Evolutionary conservation across 495 filamentous ascomycete species (phyloP).

Genomic region (Tuber calosporum): DNA sequence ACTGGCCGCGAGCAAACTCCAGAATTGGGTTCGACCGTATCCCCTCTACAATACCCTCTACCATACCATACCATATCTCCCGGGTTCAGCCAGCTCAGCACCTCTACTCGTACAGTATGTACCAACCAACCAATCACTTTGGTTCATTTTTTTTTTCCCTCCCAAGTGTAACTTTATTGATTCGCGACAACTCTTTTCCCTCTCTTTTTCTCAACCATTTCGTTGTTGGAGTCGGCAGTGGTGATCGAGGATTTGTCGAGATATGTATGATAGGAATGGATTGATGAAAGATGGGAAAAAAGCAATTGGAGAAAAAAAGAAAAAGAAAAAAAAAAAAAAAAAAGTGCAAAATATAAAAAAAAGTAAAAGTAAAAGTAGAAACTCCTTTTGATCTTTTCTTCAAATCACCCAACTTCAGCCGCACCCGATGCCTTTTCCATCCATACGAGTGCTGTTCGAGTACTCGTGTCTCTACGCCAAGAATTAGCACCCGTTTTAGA

Average conservation of each 20-base stretch:
- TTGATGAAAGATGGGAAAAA: too few relatives aligned
- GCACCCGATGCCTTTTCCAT: background rate
- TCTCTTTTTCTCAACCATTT: background rate
- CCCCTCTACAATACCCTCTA: background rate
- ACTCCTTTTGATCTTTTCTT: background rate
- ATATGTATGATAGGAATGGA: too few relatives aligned
- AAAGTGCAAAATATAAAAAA: background rate
- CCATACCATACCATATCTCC: background rate
- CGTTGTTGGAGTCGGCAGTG: too few relatives aligned
- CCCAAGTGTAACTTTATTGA: background rate
- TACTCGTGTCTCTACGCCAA: too few relatives aligned
- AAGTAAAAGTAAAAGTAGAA: background rate
- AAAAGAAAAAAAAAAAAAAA: background rate
- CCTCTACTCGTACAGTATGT: too few relatives aligned
- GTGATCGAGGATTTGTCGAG: too few relatives aligned
- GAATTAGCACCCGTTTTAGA: too few relatives aligned
- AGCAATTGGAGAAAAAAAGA: too few relatives aligned
- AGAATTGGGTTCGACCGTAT: background rate
- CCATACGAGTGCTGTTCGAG: too few relatives aligned
- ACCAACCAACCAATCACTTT: background rate
- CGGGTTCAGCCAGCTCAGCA: background rate
- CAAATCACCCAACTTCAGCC: background rate
- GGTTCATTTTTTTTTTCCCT: background rate
- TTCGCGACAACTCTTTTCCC: background rate
- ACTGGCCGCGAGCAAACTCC: background rate